Base-by-base conservation (phyloP, 2,329 filamentous ascomycete species). In the Alternaria sp. region DNA sequence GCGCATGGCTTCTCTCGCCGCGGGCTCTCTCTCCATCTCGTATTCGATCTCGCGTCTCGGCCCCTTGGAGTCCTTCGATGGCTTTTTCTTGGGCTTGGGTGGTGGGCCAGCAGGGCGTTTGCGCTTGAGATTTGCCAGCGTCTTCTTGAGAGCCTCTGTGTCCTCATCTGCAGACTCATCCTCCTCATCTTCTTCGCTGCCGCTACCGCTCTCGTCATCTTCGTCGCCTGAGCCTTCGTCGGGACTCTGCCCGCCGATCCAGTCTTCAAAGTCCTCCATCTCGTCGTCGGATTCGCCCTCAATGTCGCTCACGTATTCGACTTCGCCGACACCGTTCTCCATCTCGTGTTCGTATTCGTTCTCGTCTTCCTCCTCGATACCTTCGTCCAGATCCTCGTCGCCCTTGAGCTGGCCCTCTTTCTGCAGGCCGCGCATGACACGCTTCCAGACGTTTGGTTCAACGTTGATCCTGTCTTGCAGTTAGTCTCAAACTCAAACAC, bases 391-490 rank as follows among this genome's bases (percentile, higher is more conserved):
- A 79, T 98, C 95, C 82, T 93, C 89, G 79, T 97, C 95, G 58
- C 93, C 86, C 68, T 88, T 85, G 47, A 91, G 95, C 74, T 96
- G 90, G 62, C 95, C 94, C 72, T 91, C 91, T 71, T 91, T 88
- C 86, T 99, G 96, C 81, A 99, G 86, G 4, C 93, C 93, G 65
- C 90, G 89, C 72, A 99, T 88, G 8, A 99, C 96, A 87, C 94
- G 97, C 87, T 96, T 96, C 96, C 96, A 99, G 65, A 99, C 93
- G 13, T 88, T 87, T 80, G 97, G 93, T 80, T 96, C 96, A 55
- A 97, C 94, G 78, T 99, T 99, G 69, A 99, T 62, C 15, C 60
- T 62, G 15, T 54, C 8, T 21, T 43, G 30, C 21, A 49, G 55
- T 62, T 25, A 62, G 60, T 45, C 54, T 58, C 43, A 7, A 13